A percentile compares a stretch with the other conserved stretches of the same genome.
phyloP scores from a whole-genome alignment of 495 filamentous ascomycete species.

The Xylaria castorea region DNA sequence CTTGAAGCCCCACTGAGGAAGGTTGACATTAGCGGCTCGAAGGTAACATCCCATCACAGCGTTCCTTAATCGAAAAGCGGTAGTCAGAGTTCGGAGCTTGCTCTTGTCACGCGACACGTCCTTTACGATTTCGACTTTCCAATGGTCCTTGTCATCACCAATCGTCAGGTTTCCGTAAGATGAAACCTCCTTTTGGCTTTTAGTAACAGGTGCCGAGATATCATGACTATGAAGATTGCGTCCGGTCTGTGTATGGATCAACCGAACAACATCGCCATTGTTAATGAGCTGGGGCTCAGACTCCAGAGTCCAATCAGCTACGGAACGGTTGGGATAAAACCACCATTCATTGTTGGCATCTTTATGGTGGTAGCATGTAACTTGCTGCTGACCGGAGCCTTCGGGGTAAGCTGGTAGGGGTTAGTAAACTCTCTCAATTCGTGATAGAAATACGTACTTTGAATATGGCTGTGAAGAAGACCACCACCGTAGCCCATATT shows the following conservation, averaged over 20 bases:
- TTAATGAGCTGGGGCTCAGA: constrained; percentile 70
- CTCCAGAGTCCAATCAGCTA: constrained; percentile 74
- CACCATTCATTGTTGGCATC: constrained; percentile 99
- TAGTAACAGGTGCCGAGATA: constrained; percentile 86
- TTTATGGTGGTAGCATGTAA: constrained; percentile 99
- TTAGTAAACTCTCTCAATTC: constrained; percentile 24
- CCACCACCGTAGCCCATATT: constrained; percentile 99
- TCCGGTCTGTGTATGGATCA: constrained; percentile 94
- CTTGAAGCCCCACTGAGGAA: constrained; percentile 99
- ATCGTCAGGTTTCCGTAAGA: constrained; percentile 96
- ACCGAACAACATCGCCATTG: constrained; percentile 78
- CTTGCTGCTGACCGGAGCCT: constrained; percentile 91
- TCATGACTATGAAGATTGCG: constrained; percentile 95
- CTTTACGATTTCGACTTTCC: constrained; percentile 88
- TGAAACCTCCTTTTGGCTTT: constrained; percentile 90
- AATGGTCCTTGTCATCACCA: constrained; percentile 98
- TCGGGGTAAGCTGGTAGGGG: constrained; percentile 76
- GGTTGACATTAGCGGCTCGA: constrained; percentile 92
- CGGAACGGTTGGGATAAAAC: constrained; percentile 87
- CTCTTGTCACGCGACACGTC: constrained; percentile 88
- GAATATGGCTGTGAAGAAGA: constrained; percentile 95
- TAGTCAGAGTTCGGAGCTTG: constrained; percentile 89
- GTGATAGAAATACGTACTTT: constrained; percentile 50
- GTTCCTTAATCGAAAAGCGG: constrained; percentile 89
- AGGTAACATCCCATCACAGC: constrained; percentile 88